Base-by-base conservation (phyloP, 2,329 filamentous ascomycete genomes). In the Stemphylium lycopersici region DNA sequence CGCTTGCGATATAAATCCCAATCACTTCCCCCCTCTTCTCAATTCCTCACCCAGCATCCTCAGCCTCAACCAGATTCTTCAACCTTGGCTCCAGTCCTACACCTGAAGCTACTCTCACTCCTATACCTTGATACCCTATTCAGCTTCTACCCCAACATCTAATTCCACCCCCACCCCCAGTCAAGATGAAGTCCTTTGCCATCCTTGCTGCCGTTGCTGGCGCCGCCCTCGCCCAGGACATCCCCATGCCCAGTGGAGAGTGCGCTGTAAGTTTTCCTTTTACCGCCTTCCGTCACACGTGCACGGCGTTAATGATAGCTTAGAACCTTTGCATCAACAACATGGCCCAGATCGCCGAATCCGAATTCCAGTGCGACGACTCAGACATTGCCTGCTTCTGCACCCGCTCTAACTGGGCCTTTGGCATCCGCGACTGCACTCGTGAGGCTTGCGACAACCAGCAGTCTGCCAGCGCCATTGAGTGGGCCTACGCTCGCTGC, bases 381-480 rank as follows among this genome's bases (percentile, higher is more conserved):
- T 6, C 22, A 4, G 77, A 81, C 59, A 56, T 69, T 31, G 50
- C 54, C 47, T 82, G 79, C 73, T 75, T 79, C 55, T 82, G 80
- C 74, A 61, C 55, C n/a, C 72, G 79, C 50, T 55, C 54, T 32
- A 67, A 79, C 72, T 82, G 80, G 59, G 72, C 70, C 52, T 79
- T 77, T 52, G 80, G 79, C 55, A 68, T 82, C 44, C 78, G 79
- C 54, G 79, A 82, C 64, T 82, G 79, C 70, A 71, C 77, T 52
- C 75, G 66, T 51, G 69, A 76, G 61, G 76, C 76, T 31, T 81
- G 79, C 60, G 43, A 54, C 43, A 46, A 51, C 6, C 56, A 52
- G 1, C 61, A 71, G 32, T 68, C 72, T 40, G 58, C 51, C 46
- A 42, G 55, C 11, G 73, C 75, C 52, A 67, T 76, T 44, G 31